Percentiles rank a stretch among this genome's conserved stretches.
phyloP scores from a whole-genome alignment of 2,329 filamentous ascomycete genomes.

The Sporothrix protearum region DNA sequence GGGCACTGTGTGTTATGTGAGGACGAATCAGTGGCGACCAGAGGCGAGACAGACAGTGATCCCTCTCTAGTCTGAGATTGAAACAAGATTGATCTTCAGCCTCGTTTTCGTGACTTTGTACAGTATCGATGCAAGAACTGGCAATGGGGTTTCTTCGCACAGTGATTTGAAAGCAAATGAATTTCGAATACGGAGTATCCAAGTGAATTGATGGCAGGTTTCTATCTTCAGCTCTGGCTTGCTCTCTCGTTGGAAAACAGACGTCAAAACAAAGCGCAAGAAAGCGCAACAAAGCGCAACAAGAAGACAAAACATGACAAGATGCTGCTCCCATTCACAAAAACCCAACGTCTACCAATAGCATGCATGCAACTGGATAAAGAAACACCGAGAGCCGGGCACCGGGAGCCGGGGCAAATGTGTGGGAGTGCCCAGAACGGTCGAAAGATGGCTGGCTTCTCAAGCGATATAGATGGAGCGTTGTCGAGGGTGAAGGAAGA shows the following conservation, averaged over 20 bases:
- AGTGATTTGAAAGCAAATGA: not conserved
- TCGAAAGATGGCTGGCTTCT: no score
- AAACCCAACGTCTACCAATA: not conserved
- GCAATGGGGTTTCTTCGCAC: no score
- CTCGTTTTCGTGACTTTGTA: not conserved
- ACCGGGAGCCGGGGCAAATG: no score
- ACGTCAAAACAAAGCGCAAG: not conserved
- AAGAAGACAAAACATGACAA: not conserved
- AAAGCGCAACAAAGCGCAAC: not conserved
- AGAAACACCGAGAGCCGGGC: no score
- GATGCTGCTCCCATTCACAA: not conserved
- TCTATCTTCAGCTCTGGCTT: not conserved
- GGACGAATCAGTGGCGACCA: not conserved
- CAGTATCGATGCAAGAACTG: not conserved
- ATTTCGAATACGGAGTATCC: not conserved
- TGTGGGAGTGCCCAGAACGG: no score
- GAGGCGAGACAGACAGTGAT: not conserved
- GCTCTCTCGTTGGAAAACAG: not conserved
- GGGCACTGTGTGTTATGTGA: not conserved
- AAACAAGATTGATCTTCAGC: not conserved
- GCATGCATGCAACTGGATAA: no score
- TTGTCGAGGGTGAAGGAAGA: not conserved
- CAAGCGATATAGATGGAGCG: no score
- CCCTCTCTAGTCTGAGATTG: not conserved
- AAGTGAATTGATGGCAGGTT: not conserved